Conservation (phyloP, 2,329 filamentous ascomycete genomes). For the Paradendryphiella salina region DNA sequence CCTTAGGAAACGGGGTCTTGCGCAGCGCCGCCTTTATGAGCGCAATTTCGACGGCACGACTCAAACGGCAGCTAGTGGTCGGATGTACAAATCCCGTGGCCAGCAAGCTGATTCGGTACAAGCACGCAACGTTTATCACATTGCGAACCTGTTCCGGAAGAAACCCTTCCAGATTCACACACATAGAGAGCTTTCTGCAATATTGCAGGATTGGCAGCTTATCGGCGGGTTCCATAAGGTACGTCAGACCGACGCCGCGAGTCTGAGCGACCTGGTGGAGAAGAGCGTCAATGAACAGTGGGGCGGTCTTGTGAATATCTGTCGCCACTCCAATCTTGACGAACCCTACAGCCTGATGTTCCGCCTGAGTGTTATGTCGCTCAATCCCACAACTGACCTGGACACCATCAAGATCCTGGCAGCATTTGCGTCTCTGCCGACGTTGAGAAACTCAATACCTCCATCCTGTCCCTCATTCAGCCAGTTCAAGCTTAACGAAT, state of each 20-base stretch:
- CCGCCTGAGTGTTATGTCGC: constrained; percentile 49
- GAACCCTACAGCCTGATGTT: constrained; percentile 50
- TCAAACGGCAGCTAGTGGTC: constrained; percentile 2
- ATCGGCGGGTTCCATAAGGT: constrained; percentile 21
- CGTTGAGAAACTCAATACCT: constrained; percentile 45
- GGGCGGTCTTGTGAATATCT: constrained; percentile 49
- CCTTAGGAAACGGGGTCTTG: constrained; percentile 17
- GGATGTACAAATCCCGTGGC: constrained; percentile 16
- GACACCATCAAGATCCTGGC: constrained; percentile 33
- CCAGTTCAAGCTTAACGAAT: constrained; percentile 42
- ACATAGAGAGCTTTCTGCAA: constrained; percentile 14
- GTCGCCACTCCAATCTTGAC: constrained; percentile 23
- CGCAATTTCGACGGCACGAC: constrained; percentile 7
- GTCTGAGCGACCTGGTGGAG: constrained; percentile 29
- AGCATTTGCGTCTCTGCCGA: constrained; percentile 50
- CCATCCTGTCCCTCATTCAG: constrained; percentile 36
- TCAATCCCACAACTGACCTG: constrained; percentile 45
- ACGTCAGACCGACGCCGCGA: constrained; percentile 4
- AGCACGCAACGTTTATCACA: constrained; percentile 18
- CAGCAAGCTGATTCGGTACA: constrained; percentile 13
- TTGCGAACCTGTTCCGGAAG: constrained; percentile 14
- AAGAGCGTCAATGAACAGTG: constrained; percentile 45
- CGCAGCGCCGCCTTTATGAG: constrained; percentile 17
- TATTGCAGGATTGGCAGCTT: constrained; percentile 18
- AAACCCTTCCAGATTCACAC: constrained; percentile 14